A percentile compares a stretch with the other conserved stretches of the same genome.
Conservation (phyloP, 169 alveolate species). For the Babesia sp. region DNA sequence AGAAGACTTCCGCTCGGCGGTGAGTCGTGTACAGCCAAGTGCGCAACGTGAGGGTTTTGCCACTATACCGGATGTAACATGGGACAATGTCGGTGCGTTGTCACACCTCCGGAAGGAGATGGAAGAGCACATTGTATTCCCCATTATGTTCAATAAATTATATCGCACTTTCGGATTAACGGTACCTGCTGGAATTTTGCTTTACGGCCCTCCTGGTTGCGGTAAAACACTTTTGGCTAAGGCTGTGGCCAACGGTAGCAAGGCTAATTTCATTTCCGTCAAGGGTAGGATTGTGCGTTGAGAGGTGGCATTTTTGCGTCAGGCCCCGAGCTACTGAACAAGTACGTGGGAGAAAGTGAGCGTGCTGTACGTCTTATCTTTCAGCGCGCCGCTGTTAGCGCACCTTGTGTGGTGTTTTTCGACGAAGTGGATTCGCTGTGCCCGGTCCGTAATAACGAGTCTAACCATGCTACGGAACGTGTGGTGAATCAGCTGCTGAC, state of each 20-base stretch:
- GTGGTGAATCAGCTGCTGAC: conserved; percentile 97
- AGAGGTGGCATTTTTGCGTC: neutral
- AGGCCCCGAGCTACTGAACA: conserved; percentile 94
- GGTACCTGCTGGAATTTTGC: conserved; percentile 95
- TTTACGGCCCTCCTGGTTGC: conserved; percentile 99
- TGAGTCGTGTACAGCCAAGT: conserved; percentile 87
- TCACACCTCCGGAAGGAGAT: conserved; percentile 87
- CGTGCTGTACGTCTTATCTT: conserved; percentile 96
- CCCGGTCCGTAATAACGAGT: conserved; percentile 90
- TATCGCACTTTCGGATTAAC: conserved; percentile 89
- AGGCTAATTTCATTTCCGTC: conserved; percentile 95
- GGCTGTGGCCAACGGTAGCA: conserved; percentile 95
- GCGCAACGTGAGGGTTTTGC: conserved; percentile 95
- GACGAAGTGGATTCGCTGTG: conserved; percentile 98
- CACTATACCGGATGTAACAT: conserved; percentile 93
- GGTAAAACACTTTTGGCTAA: conserved; percentile 97
- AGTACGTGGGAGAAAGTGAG: conserved; percentile 99
- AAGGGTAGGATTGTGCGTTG: conserved; percentile 72
- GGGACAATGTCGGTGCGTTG: conserved; percentile 96
- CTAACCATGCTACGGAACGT: conserved; percentile 91
- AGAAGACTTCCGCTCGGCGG: conserved; percentile 85
- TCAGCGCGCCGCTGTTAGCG: conserved; percentile 95
- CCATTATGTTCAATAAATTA: conserved; percentile 88
- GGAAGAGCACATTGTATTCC: conserved; percentile 89
- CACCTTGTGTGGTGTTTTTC: conserved; percentile 97